A percentile compares a stretch with the other conserved stretches of the same genome.
phyloP scores from a whole-genome alignment of 768 basidiomycete species.

The Naematelia encephala region DNA sequence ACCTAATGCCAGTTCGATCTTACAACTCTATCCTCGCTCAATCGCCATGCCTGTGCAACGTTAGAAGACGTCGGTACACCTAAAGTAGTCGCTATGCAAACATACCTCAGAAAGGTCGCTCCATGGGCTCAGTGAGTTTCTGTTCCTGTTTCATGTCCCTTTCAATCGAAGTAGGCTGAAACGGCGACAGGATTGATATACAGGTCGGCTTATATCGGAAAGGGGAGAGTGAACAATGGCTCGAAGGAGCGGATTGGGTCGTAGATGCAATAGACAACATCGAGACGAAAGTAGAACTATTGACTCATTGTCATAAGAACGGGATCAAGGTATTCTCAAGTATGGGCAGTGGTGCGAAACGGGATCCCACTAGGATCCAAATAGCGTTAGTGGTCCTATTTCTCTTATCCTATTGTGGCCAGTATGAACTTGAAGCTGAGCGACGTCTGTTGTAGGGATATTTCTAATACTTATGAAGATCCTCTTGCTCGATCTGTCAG shows the following conservation, averaged over 20 bases:
- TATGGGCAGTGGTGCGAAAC: constrained; percentile 94
- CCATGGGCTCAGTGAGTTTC: constrained; percentile 65
- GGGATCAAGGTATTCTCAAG: constrained; percentile 88
- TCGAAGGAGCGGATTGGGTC: constrained; percentile 90
- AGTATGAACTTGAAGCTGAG: background rate
- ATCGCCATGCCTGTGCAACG: constrained; percentile 86
- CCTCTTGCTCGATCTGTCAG: constrained; percentile 90
- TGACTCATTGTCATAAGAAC: constrained; percentile 79
- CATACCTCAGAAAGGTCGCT: constrained; percentile 64
- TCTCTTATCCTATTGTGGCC: too few relatives aligned
- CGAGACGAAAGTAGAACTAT: constrained; percentile 87
- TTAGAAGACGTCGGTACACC: constrained; percentile 89
- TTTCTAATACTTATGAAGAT: constrained; percentile 87
- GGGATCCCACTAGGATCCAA: constrained; percentile 90
- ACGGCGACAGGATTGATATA: constrained; percentile 65
- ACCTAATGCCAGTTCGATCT: constrained; percentile 78
- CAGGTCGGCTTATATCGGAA: constrained; percentile 82
- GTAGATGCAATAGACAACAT: constrained; percentile 99
- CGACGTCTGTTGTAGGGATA: constrained; percentile 61
- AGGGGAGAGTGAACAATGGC: constrained; percentile 62
- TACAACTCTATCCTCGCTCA: constrained; percentile 89
- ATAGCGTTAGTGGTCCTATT: constrained; percentile 56
- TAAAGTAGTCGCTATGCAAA: constrained; percentile 76
- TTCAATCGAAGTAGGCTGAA: too few relatives aligned
- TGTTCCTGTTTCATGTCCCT: background rate